Base-by-base conservation (phyloP, 108 stramenopile genomes). In the Cylindrotheca fusiformis region DNA sequence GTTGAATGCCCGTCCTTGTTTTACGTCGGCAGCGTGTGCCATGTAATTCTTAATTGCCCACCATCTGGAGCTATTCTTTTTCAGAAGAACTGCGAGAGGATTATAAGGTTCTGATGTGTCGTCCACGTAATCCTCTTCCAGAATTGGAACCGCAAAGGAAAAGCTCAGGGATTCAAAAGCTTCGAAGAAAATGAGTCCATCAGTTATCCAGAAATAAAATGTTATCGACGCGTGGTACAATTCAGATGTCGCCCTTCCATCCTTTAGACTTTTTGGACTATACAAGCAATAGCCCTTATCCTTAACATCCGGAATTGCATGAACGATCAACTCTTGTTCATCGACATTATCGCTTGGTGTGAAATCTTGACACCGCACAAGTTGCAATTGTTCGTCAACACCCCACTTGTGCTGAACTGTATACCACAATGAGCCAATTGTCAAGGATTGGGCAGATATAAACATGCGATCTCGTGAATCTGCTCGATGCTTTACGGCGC, bases 31-130 rank as follows among this genome's bases (percentile, higher is more conserved):
- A 3, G 58, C 58, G 19, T 5, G 20, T 19, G 58, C 33, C 58
- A 58, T 44, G 58, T 58, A 44, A 31, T 58, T 32, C 58, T 58
- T 58, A 19, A 58, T 41, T 10, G 36, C 36, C 58, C 58, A 58
- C 58, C 58, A 58, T 6, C 58, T 22, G 3, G 58, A 58, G 3
- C 17, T 19, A 20, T 58, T 58, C 58, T 44, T 33, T 22, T 32
- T 22, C 31, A 58, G 6, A 3, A 58, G 33, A 4, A 58, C 28
- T 17, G 4, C 5, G 29, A 58, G 33, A 22, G 32, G 33, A 20
- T 24, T 36, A 27, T 18, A n/a, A 32, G 58, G 18, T 5, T 27
- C 58, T 19, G 5, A 5, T 6, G n/a, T 31, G 5, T 5, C 29
- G 24, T 41, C 58, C 17, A 41, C 36, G 4, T 41, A 3, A 58